phyloP scores from a whole-genome alignment of 179 eudicot genomes.

The Pouteria campechiana region DNA sequence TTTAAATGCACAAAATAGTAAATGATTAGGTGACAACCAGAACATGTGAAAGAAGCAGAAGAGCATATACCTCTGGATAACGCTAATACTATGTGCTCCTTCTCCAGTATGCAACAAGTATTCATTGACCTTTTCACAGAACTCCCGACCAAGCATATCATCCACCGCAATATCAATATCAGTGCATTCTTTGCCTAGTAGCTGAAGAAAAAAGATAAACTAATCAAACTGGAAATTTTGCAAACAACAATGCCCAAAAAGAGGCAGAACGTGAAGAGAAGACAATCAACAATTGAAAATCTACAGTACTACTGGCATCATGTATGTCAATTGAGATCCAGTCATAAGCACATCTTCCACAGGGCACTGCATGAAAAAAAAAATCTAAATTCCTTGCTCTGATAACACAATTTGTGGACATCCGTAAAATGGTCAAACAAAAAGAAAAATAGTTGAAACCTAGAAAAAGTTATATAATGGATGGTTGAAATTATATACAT shows the following conservation, averaged over 20 bases:
- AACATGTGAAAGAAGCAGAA: neutral
- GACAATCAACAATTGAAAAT: neutral
- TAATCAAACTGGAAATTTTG: no score
- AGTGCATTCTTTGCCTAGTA: slow-evolving; percentile 83
- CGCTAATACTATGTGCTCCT: slow-evolving; percentile 61
- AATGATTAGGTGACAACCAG: neutral
- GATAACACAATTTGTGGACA: no score
- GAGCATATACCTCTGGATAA: slow-evolving; percentile 62
- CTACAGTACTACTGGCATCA: neutral
- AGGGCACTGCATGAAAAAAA: neutral
- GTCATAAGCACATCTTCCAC: neutral
- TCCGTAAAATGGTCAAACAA: no score
- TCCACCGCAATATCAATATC: slow-evolving; percentile 95
- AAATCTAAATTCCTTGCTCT: neutral
- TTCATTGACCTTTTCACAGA: slow-evolving; percentile 82
- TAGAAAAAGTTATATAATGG: no score
- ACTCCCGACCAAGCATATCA: slow-evolving; percentile 82
- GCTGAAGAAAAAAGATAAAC: no score
- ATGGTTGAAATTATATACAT: no score
- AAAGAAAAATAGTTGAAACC: no score
- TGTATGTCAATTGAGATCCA: neutral
- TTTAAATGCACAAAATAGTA: neutral
- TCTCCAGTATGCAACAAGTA: slow-evolving; percentile 64
- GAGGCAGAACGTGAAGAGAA: no score
- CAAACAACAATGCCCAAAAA: no score